phyloP scores from a whole-genome alignment of 768 basidiomycete species.

The Lactarius hengduanensis region DNA sequence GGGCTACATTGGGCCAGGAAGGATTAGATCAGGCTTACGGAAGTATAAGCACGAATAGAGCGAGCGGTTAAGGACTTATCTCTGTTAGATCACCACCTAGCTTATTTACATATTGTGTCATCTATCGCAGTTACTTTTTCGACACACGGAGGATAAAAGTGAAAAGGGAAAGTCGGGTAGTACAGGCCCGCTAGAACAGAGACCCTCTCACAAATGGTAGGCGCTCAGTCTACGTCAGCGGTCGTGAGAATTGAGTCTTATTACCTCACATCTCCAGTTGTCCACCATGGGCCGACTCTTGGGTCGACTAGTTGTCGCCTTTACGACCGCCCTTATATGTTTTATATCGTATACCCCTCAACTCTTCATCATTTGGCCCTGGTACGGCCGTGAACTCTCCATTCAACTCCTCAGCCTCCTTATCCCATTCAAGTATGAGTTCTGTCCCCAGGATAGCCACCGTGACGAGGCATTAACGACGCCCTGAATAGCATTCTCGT shows the following conservation, averaged over 20 bases:
- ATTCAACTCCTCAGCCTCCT: conserved; percentile 75
- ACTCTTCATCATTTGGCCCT: conserved; percentile 88
- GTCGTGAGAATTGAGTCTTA: not conserved
- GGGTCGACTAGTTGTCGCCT: conserved; percentile 62
- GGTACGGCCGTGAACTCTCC: conserved; percentile 78
- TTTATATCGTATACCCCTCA: conserved; percentile 92
- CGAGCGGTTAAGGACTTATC: too few species aligned
- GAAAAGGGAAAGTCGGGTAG: too few species aligned
- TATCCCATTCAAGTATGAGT: conserved; percentile 84
- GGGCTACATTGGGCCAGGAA: not conserved
- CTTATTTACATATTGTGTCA: not conserved
- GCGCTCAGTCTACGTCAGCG: too few species aligned
- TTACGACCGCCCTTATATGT: conserved; percentile 68
- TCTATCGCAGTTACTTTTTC: too few species aligned
- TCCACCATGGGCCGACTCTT: conserved; percentile 45
- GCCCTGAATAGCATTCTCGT: conserved; percentile 59
- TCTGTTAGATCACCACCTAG: not conserved
- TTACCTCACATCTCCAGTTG: not conserved
- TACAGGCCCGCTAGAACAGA: too few species aligned
- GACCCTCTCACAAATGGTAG: too few species aligned
- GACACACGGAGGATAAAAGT: too few species aligned
- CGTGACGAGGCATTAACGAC: conserved; percentile 18
- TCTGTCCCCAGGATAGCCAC: not conserved
- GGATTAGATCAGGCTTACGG: not conserved
- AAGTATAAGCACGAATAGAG: not conserved